phyloP scores from a whole-genome alignment of 192 early-diverging fungal genomes.

The Backusella liffmaniae region DNA sequence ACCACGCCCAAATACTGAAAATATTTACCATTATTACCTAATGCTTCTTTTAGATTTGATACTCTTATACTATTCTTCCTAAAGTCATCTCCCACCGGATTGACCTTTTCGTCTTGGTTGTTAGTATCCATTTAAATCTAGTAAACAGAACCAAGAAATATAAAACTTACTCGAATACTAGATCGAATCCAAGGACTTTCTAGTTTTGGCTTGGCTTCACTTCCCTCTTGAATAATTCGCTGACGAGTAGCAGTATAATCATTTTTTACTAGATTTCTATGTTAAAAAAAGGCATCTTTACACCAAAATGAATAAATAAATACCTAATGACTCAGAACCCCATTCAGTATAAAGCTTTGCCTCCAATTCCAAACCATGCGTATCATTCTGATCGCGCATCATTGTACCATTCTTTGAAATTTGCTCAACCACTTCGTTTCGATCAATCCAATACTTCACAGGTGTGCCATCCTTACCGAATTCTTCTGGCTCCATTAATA shows the following conservation, averaged over 20 bases:
- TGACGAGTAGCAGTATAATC: background rate
- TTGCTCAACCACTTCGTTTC: conserved; percentile 22
- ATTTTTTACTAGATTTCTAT: conserved; percentile 4
- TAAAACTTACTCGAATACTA: conserved; percentile 12
- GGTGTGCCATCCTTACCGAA: background rate
- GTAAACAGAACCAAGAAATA: background rate
- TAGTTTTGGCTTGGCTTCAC: conserved; percentile 23
- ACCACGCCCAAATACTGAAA: too few species aligned
- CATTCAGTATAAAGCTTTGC: conserved; percentile 36
- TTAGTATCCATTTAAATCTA: background rate
- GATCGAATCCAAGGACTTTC: conserved; percentile 21
- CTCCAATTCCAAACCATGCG: conserved; percentile 36
- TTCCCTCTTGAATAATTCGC: background rate
- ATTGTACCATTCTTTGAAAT: conserved; percentile 25
- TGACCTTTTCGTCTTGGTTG: background rate
- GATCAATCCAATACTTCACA: conserved; percentile 14
- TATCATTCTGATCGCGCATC: conserved; percentile 26
- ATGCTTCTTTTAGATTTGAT: conserved; percentile 12
- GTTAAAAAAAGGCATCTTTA: too few species aligned
- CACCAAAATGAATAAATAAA: background rate
- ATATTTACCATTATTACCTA: background rate
- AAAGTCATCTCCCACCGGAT: background rate
- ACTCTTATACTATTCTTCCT: conserved; percentile 18
- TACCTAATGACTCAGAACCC: conserved; percentile 22
- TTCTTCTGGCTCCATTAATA: background rate